Conservation (phyloP, 352 stramenopile genomes). For the Phytopythium sindhum region DNA sequence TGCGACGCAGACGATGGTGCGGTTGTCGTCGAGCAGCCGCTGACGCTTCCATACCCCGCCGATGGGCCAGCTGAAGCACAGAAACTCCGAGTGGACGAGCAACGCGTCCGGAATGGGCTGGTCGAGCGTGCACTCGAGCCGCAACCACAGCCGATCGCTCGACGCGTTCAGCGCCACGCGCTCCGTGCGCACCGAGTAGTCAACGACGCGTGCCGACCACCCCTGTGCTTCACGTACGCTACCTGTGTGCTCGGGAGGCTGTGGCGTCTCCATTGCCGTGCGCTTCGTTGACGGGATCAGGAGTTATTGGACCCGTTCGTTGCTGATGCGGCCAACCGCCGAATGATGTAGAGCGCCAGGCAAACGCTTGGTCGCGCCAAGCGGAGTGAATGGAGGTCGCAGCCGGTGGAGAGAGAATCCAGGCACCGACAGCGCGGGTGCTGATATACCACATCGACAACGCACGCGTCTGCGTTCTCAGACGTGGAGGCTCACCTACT, state of each 20-base stretch:
- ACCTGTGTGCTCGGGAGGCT: not conserved
- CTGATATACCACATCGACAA: too few species aligned
- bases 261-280: not conserved
- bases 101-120: constrained; percentile 30
- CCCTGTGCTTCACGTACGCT: constrained; percentile 28
- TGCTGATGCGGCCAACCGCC: not conserved
- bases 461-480: too few species aligned
- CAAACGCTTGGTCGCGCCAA: too few species aligned
- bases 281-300: too few species aligned
- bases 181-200: constrained; percentile 38
- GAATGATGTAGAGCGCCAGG: not conserved
- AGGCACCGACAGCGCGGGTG: too few species aligned
- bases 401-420: too few species aligned
- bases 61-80: constrained; percentile 44
- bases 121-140: constrained; percentile 38
- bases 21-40: constrained; percentile 21
- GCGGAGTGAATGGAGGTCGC: too few species aligned
- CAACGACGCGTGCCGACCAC: constrained; percentile 42
- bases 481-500: too few species aligned
- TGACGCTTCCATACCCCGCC: constrained; percentile 54
- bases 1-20: constrained; percentile 30
- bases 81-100: constrained; percentile 29
- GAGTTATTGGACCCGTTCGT: not conserved
- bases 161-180: constrained; percentile 40
- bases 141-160: constrained; percentile 40